Evolutionary conservation across 2,329 filamentous ascomycete genomes (phyloP), one percentile per base, ranked within the genome.

Genomic region (Tolypocladium album): DNA sequence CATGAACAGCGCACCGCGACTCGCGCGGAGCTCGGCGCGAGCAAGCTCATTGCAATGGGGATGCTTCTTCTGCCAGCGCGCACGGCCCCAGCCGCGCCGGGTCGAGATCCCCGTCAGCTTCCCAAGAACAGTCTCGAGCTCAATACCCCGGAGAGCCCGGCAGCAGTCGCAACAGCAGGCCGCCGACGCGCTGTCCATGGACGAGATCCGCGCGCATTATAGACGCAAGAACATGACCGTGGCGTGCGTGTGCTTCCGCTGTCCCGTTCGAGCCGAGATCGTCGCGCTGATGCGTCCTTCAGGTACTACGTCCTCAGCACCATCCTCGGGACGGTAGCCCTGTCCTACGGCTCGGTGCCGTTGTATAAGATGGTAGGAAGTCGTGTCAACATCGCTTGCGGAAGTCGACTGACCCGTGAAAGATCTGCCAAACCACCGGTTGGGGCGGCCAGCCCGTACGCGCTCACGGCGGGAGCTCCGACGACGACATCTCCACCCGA

Each of bases 401-500:
- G 12, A 12, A 22, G 38, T 17, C 40, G 5, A 20, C 56, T 42
- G 12, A 43, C 40, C 11, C 40, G 2, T 31, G 39, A 24, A 22
- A 68, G 86, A 92, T 93, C 70, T 93, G 89, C 76, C 86, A 89
- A 76, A 89, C 89, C 20, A 92, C 88, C 15, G 89, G 93, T 68
- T 97, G 91, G 91, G 91, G 91, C 67, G 93, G 93, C 47, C 91
- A 96, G 72, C 93, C 93, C 39, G 84, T 97, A 64, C 90, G 92
- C 71, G 91, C 91, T 55, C 88, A 90, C 76, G 76, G 77, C 57
- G 74, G 75, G 56, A 71, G 70, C 58, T 79, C 81, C 61, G 79
- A 78, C 63, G 75, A 75, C 60, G 89, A 95, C 72, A 84, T 89
- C 34, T 84, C 92, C 42, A 81, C 82, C 56, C 89, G 92, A 59